Evolutionary conservation across 768 basidiomycete genomes (phyloP).

Genomic region (Trametes cingulata): DNA sequence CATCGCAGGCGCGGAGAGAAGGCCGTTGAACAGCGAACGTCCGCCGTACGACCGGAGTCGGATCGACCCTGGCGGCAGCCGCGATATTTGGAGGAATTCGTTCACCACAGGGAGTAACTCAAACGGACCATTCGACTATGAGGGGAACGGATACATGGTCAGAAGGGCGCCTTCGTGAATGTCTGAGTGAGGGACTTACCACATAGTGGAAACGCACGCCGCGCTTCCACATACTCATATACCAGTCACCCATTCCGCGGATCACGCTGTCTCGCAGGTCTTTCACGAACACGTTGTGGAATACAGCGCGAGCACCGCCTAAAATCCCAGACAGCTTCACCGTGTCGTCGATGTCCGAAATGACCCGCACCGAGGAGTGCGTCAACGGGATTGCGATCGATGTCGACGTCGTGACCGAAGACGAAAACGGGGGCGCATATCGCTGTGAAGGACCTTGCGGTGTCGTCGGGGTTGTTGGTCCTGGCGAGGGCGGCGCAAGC

Average conservation of each 20-base stretch:
- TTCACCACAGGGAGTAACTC: constrained; percentile 78
- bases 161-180: neutral
- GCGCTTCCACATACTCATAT: constrained; percentile 60
- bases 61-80: constrained; percentile 75
- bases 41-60: constrained; percentile 85
- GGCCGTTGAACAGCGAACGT: constrained; percentile 77
- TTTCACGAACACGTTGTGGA: constrained; percentile 90
- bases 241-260: constrained; percentile 83
- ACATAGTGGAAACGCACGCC: constrained; percentile 90
- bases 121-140: constrained; percentile 89
- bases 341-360: constrained; percentile 96
- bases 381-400: constrained; percentile 45
- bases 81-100: constrained; percentile 71
- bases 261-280: constrained; percentile 78
- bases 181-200: constrained; percentile 47
- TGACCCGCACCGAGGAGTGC: constrained; percentile 67
- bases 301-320: constrained; percentile 76
- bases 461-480: constrained; percentile 12
- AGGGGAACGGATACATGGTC: neutral
- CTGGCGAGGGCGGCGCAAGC: constrained; percentile 39
- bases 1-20: constrained; percentile 78
- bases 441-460: constrained; percentile 8
- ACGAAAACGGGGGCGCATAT: neutral
- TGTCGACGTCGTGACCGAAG: constrained; percentile 20
- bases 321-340: constrained; percentile 80